These are phyloP conservation scores for Ceratocystis alfenasii DNA, from an alignment of 2,329 filamentous ascomycete genomes.

Conservation along the genomic window DNA sequence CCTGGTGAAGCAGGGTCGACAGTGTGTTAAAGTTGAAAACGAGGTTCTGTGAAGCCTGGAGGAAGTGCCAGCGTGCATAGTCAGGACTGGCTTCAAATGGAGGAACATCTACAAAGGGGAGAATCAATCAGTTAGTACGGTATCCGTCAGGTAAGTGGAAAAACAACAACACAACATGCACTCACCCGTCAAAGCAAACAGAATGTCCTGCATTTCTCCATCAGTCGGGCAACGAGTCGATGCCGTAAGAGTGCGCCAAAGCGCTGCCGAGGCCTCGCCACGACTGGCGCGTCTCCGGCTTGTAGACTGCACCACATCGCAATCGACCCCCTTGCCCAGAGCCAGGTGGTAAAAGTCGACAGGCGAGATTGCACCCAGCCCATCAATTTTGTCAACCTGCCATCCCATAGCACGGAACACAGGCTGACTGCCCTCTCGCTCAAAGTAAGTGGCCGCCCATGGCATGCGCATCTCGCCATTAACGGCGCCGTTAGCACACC, in stretches of 20 bases:
- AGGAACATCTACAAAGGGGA: background rate
- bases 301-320: constrained; percentile 13
- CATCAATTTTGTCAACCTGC: constrained; percentile 19
- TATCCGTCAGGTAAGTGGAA: background rate
- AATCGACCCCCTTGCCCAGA: constrained; percentile 12
- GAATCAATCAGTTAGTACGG: background rate
- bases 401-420: constrained; percentile 21
- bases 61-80: constrained; percentile 18
- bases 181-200: constrained; percentile 18
- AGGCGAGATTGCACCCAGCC: constrained; percentile 19
- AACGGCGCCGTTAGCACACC: constrained; percentile 20
- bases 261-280: constrained; percentile 13
- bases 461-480: constrained; percentile 18
- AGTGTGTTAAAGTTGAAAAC: constrained; percentile 17
- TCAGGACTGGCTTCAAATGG: constrained; percentile 18
- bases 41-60: constrained; percentile 14
- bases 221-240: constrained; percentile 14
- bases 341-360: constrained; percentile 10
- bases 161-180: background rate
- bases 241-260: constrained; percentile 16
- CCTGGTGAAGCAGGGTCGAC: constrained; percentile 7
- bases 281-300: constrained; percentile 6
- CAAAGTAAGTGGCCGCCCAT: constrained; percentile 22
- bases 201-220: constrained; percentile 17
- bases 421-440: constrained; percentile 2